phyloP scores from a whole-genome alignment of 306 rosid genomes.

The Casuarina equisetifolia region DNA sequence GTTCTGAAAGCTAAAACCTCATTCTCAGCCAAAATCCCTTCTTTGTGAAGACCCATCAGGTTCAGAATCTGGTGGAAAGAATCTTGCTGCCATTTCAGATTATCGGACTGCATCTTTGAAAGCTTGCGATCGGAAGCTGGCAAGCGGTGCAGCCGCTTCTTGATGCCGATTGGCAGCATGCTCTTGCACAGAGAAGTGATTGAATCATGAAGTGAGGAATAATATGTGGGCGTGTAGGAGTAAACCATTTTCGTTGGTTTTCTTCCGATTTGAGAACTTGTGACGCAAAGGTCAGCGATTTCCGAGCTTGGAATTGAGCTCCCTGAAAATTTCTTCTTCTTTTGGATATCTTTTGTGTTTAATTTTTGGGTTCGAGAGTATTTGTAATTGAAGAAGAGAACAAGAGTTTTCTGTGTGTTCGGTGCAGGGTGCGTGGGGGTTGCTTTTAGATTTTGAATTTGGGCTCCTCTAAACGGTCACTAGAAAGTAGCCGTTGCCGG shows the following conservation, averaged over 20 bases:
- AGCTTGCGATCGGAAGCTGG: constrained; percentile 51
- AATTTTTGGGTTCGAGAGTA: constrained; percentile 22
- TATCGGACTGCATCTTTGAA: constrained; percentile 70
- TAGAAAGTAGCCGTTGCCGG: constrained; percentile 61
- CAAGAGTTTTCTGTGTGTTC: neutral
- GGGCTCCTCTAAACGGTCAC: constrained; percentile 55
- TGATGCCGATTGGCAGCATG: constrained; percentile 82
- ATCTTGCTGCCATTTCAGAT: constrained; percentile 97
- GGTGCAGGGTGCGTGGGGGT: neutral
- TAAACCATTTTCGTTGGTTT: constrained; percentile 55
- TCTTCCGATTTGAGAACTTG: neutral
- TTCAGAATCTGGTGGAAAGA: constrained; percentile 85
- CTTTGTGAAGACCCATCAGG: constrained; percentile 88
- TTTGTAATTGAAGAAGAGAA: constrained; percentile 7
- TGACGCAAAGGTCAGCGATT: constrained; percentile 4
- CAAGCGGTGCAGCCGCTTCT: constrained; percentile 48
- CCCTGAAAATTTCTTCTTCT: neutral
- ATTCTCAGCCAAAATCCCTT: constrained; percentile 68
- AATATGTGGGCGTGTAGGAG: constrained; percentile 82
- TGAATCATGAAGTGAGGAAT: constrained; percentile 86
- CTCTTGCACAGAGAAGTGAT: constrained; percentile 75
- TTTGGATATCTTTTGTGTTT: neutral
- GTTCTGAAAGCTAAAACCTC: constrained; percentile 68
- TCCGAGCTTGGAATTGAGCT: constrained; percentile 18
- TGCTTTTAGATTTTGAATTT: constrained; percentile 36